Base-by-base conservation (phyloP, 139 green algal species). In the Dunaliella primolecta region DNA sequence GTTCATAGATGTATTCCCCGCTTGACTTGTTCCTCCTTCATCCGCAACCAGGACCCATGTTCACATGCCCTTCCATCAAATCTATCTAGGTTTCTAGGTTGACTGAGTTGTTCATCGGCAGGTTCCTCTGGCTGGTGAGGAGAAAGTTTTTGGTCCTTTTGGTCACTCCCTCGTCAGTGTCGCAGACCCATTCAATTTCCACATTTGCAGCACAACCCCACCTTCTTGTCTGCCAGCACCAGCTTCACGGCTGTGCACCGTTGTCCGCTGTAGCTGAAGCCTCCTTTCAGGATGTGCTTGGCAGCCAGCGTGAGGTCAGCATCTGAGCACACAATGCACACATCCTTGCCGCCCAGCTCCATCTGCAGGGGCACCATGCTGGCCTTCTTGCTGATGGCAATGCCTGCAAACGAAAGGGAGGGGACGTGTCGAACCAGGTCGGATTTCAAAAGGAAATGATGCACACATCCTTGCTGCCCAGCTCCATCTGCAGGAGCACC, bases 401-500 rank as follows among this genome's bases (percentile, higher is more conserved):
- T 89, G 38, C 87, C 87, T 90, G 84, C 35, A 11, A 21, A 64
- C 36, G 36, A 20, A 20, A 29, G 56, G 11, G 31, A 29, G 74
- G 21, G 74, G n/a, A 32, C 24, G 74, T 79, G 74, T 79, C 25
- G 25, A n/a, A n/a, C n/a, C n/a, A n/a, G n/a, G n/a, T n/a, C n/a
- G n/a, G n/a, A n/a, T n/a, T n/a, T n/a, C n/a, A n/a, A n/a, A n/a
- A 84, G 71, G 91, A 95, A 72, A 98, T 94, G 71, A 98, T 97
- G 92, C 94, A 97, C 30, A 93, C 96, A 56, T 91, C 88, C 93
- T 99, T 99, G 86, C 97, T 96, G 29, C 97, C 97, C 35, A 99
- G 94, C 95, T 99, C 96, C 96, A 98, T 99, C 90, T 99, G 95
- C 70, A 99, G 85, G 25, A 95, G 95, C 23, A 98, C 89, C 95